Evolutionary conservation across 768 basidiomycete species (phyloP), one percentile per base, ranked within the genome.

Genomic region (Xanthoconium stramineum): DNA sequence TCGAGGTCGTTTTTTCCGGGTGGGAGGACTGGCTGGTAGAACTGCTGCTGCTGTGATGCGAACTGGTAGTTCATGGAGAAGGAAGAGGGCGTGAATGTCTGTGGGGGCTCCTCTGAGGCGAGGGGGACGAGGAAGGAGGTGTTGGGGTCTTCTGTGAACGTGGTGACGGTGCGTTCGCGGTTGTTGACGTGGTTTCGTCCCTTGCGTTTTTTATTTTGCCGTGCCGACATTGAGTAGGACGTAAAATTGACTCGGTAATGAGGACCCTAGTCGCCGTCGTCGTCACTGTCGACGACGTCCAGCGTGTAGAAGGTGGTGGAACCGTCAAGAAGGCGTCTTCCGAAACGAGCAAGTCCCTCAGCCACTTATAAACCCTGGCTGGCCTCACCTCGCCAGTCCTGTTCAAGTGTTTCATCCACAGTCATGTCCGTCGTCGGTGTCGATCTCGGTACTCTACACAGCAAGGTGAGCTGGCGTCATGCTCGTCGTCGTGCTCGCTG

Each of bases 401-500:
- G 0, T 28, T 11, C 24, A 0, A 24, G 2, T 13, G 19, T 32
- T 28, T 40, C 38, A 12, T 14, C n/a, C 4, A 10, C 50, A 13
- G 13, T 6, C 60, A 93, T 92, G 91, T 85, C 91, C 69, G 94
- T 96, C 76, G 94, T 98, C 65, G 94, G 94, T 68, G 84, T 97
- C 64, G 94, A 98, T 80, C 84, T 96, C 70, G 94, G 94, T 70
- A 84, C 92, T 52, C 81, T 95, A 14, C 85, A 88, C 73, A 91
- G 88, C 76, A 94, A 95, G 83, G 91, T 89, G 1, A 1, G 37
- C n/a, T 3, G 1, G 29, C 19, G 19, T 39, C 48, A 17, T 30
- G 30, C n/a, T 33, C 39, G 44, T 47, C 32, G 17, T 30, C 46
- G 15, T 11, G 24, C 24, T 38, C 46, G 17, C 2, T 10, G 6